Conservation (phyloP, 2,329 filamentous ascomycete species). For the Drechslerella stenobrocha region DNA sequence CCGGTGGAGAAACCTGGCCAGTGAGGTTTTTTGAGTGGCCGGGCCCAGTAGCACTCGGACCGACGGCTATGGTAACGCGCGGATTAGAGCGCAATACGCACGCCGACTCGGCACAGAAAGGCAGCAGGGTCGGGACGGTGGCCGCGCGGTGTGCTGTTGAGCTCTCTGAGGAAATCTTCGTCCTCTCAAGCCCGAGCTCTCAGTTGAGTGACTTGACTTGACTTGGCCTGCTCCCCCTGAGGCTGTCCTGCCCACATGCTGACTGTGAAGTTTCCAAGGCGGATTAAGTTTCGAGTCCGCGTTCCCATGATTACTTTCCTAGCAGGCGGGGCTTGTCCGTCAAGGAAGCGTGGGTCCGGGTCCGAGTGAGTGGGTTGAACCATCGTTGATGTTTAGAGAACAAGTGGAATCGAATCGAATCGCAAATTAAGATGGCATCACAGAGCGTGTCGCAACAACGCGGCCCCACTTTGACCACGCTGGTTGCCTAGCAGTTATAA, state of each 20-base stretch:
- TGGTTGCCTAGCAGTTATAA: neutral
- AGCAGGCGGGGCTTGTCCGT: neutral
- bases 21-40: slow-evolving; percentile 24
- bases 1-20: slow-evolving; percentile 31
- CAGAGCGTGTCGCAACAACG: neutral
- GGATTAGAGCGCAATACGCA: slow-evolving; percentile 16
- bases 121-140: too few relatives aligned
- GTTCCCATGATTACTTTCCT: neutral
- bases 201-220: too few relatives aligned
- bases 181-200: too few relatives aligned
- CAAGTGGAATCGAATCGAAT: neutral
- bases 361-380: neutral
- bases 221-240: too few relatives aligned
- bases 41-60: slow-evolving; percentile 1
- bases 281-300: too few relatives aligned
- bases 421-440: slow-evolving; percentile 5
- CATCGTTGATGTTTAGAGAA: neutral
- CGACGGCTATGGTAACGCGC: slow-evolving; percentile 19
- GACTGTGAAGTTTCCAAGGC: neutral
- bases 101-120: slow-evolving; percentile 17
- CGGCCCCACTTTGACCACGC: neutral
- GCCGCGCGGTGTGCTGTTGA: too few relatives aligned
- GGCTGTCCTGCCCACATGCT: too few relatives aligned
- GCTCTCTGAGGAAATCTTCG: too few relatives aligned
- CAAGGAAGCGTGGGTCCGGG: neutral